Percentiles rank a stretch among this genome's conserved stretches.
These are phyloP conservation scores for Amanita jacksonii DNA, from an alignment of 768 basidiomycete species.

Conservation along the genomic window DNA sequence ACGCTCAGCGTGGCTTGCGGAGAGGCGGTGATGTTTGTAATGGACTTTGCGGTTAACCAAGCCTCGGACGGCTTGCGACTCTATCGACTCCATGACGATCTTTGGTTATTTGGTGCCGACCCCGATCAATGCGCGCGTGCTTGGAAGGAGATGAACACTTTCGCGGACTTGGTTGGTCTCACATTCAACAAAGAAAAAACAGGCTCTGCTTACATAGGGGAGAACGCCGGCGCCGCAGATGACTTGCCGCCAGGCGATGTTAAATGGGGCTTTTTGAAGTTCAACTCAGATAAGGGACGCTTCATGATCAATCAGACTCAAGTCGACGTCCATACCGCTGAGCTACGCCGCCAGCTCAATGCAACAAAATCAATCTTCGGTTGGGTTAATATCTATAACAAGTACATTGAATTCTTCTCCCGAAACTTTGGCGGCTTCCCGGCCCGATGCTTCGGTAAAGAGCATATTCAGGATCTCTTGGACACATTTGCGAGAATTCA, in stretches of 20 bases:
- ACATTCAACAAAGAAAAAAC: constrained; percentile 33
- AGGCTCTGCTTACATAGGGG: constrained; percentile 29
- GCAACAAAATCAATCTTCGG: constrained; percentile 28
- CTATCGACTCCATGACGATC: constrained; percentile 36
- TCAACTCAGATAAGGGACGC: constrained; percentile 19
- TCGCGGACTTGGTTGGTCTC: constrained; percentile 29
- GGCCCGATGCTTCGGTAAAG: constrained; percentile 22
- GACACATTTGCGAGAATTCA: constrained; percentile 24
- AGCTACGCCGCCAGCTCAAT: constrained; percentile 27
- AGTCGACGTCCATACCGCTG: constrained; percentile 26
- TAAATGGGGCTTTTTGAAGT: constrained; percentile 31
- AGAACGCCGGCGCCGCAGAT: background rate
- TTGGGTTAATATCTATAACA: constrained; percentile 30
- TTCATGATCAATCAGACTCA: constrained; percentile 29
- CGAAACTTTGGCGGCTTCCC: constrained; percentile 28
- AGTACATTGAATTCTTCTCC: constrained; percentile 29
- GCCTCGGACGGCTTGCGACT: constrained; percentile 30
- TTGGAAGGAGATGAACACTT: constrained; percentile 34
- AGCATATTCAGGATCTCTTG: constrained; percentile 23
- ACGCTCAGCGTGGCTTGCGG: constrained; percentile 31
- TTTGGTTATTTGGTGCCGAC: constrained; percentile 33
- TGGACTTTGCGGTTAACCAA: constrained; percentile 42
- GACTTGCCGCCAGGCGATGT: constrained; percentile 26
- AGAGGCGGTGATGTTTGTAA: constrained; percentile 31
- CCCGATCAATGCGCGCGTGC: constrained; percentile 23